Evolutionary conservation across 1,284 basidiomycete genomes (phyloP).

Genomic region (Phellopilus nigrolimitatus): DNA sequence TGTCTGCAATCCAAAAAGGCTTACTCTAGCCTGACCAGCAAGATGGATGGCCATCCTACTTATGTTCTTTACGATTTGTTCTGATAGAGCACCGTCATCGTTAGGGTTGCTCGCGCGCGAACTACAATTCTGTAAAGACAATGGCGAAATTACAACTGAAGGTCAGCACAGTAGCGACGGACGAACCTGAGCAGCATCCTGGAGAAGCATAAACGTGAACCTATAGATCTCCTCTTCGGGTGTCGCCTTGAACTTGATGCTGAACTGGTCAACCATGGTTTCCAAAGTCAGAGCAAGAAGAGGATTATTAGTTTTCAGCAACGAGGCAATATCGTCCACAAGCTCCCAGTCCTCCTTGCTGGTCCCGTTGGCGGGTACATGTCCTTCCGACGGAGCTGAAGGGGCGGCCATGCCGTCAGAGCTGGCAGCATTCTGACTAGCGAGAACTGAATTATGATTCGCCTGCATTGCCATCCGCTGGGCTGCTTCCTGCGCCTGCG

Average conservation of each 20-base stretch:
- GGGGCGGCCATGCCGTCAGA: conserved; percentile 15
- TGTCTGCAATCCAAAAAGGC: conserved; percentile 20
- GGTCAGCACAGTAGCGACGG: background rate
- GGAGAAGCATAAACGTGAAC: conserved; percentile 80
- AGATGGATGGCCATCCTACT: conserved; percentile 71
- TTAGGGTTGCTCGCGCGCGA: conserved; percentile 59
- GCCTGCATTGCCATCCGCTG: conserved; percentile 20
- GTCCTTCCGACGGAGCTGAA: conserved; percentile 25
- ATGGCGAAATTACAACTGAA: background rate
- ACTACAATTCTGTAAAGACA: conserved; percentile 57
- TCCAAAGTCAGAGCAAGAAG: conserved; percentile 94
- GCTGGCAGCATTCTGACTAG: conserved; percentile 24
- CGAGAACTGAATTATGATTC: conserved; percentile 12
- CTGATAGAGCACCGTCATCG: conserved; percentile 74
- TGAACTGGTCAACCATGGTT: conserved; percentile 96
- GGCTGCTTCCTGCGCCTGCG: conserved; percentile 1
- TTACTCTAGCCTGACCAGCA: conserved; percentile 59
- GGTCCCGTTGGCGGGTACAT: conserved; percentile 30
- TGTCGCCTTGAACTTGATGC: conserved; percentile 85
- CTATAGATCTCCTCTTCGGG: conserved; percentile 96
- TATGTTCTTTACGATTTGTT: conserved; percentile 57
- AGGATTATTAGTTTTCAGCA: conserved; percentile 96
- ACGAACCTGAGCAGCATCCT: conserved; percentile 64
- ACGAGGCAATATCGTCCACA: conserved; percentile 92
- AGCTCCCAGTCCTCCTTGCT: conserved; percentile 82